A percentile compares a stretch with the other conserved stretches of the same genome.
These are phyloP conservation scores for Hypoxylon crocopeplum DNA, from an alignment of 495 filamentous ascomycete species.

Conservation along the genomic window DNA sequence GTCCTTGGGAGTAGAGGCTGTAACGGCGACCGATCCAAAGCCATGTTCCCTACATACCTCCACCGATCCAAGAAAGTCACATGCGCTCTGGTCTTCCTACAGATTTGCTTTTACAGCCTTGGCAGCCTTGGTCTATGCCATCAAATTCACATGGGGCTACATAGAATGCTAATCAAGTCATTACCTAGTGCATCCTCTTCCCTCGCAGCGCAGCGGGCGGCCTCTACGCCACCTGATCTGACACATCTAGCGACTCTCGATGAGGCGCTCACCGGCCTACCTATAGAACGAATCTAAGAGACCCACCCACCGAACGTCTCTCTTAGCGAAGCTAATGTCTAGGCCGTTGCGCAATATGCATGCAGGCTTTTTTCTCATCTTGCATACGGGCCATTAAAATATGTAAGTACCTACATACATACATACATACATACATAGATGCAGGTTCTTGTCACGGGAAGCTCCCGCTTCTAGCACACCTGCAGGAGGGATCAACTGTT, in stretches of 20 bases:
- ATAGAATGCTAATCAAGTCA: background rate
- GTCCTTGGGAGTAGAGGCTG: conserved; percentile 22
- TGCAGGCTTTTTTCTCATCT: no score
- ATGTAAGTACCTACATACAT: no score
- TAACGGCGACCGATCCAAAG: conserved; percentile 17
- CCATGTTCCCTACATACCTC: conserved; percentile 2
- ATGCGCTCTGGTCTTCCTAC: no score
- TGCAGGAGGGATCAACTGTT: conserved; percentile 33
- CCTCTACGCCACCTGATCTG: conserved; percentile 4
- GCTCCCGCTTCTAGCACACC: conserved; percentile 24
- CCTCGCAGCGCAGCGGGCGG: background rate
- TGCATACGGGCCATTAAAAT: conserved; percentile 8
- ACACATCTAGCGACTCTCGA: background rate
- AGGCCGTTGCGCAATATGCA: conserved; percentile 19
- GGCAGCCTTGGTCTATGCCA: no score
- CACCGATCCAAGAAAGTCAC: background rate
- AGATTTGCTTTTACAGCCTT: background rate
- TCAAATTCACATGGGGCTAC: background rate
- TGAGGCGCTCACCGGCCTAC: conserved; percentile 1
- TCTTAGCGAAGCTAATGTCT: conserved; percentile 3
- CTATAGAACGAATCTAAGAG: background rate
- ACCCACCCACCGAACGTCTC: background rate
- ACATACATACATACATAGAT: no score
- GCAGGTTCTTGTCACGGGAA: conserved; percentile 16
- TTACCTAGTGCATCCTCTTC: background rate